Percentiles rank a stretch among this genome's conserved stretches.
These are phyloP conservation scores for Cordyceps javanica DNA, from an alignment of 2,329 filamentous ascomycete species.

Conservation along the genomic window DNA sequence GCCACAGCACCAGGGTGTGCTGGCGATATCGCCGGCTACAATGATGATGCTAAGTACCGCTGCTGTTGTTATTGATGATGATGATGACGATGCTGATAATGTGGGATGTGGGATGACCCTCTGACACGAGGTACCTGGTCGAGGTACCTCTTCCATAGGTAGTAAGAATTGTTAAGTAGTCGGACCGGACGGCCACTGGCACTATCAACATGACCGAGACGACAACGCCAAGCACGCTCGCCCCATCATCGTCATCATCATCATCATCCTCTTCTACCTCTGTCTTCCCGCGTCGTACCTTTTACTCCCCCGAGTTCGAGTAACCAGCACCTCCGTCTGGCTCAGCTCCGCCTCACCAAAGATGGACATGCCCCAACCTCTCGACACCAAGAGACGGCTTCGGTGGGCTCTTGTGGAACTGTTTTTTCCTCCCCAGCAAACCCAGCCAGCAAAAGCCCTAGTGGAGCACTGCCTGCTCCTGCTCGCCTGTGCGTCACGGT, in stretches of 20 bases:
- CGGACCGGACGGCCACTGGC: too few relatives aligned
- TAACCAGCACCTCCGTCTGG: too few relatives aligned
- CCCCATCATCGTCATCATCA: too few relatives aligned
- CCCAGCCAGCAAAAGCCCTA: background rate
- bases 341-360: background rate
- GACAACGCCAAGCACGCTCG: too few relatives aligned
- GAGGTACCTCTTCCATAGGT: background rate
- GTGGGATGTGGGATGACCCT: slow-evolving; percentile 1
- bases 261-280: background rate
- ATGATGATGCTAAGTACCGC: background rate
- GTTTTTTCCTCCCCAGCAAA: too few relatives aligned
- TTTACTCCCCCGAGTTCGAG: too few relatives aligned
- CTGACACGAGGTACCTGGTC: background rate
- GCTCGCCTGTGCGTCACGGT: background rate
- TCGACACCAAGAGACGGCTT: background rate
- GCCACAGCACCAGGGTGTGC: background rate
- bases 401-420: background rate
- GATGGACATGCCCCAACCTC: background rate
- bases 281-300: too few relatives aligned
- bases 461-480: background rate
- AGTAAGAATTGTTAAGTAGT: too few relatives aligned
- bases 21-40: too few relatives aligned
- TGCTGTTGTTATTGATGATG: too few relatives aligned
- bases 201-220: too few relatives aligned
- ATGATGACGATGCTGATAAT: slow-evolving; percentile 3